These are phyloP conservation scores for Pyricularia sp. DNA, from an alignment of 2,329 filamentous ascomycete species.

Conservation along the genomic window DNA sequence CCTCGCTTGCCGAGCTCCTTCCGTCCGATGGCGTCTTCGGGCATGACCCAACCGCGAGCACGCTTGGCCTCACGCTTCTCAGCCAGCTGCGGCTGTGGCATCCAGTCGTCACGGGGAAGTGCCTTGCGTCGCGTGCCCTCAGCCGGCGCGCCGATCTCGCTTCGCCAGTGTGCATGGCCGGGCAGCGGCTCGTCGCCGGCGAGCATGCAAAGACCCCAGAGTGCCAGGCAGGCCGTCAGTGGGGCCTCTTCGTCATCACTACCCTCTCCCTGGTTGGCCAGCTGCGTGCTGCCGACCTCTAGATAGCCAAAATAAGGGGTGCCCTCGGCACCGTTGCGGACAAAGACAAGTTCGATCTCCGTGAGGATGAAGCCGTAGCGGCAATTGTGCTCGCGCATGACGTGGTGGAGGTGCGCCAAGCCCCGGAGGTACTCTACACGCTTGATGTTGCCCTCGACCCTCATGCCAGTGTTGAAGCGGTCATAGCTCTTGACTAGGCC, in stretches of 20 bases:
- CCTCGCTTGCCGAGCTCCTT: constrained; percentile 63
- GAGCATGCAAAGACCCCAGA: constrained; percentile 62
- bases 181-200: constrained; percentile 22
- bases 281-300: constrained; percentile 58
- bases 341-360: constrained; percentile 87
- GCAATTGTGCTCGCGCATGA: constrained; percentile 88
- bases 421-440: constrained; percentile 84
- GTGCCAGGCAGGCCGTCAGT: constrained; percentile 62
- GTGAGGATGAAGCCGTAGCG: constrained; percentile 95
- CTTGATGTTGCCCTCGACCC: constrained; percentile 72
- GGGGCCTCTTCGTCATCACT: constrained; percentile 22
- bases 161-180: constrained; percentile 52
- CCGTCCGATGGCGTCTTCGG: constrained; percentile 62
- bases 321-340: constrained; percentile 64
- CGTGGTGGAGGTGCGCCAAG: constrained; percentile 75
- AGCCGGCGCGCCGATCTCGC: constrained; percentile 66
- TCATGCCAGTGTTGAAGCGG: constrained; percentile 93
- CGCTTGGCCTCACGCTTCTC: constrained; percentile 73
- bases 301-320: constrained; percentile 83
- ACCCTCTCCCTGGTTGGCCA: constrained; percentile 28
- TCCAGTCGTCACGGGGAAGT: constrained; percentile 63
- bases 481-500: constrained; percentile 86
- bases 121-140: constrained; percentile 64
- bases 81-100: constrained; percentile 61
- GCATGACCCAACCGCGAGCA: constrained; percentile 64